Evolutionary conservation across 352 stramenopile species (phyloP).

Genomic region (Plasmopara viticola): DNA sequence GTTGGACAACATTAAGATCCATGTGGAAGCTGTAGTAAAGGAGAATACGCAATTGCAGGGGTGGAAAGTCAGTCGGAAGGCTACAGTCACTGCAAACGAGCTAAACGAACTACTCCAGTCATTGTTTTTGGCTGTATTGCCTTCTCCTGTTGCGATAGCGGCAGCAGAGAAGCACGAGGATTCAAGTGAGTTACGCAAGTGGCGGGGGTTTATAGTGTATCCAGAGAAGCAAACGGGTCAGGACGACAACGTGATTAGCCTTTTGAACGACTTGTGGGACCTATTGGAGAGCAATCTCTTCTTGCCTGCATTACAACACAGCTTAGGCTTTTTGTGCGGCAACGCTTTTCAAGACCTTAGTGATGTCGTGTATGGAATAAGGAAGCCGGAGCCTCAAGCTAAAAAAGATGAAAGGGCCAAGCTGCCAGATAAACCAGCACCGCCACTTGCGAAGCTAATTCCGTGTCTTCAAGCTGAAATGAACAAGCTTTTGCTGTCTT

Average conservation of each 20-base stretch:
- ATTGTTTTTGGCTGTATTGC: slow-evolving; percentile 54
- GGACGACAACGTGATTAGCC: slow-evolving; percentile 66
- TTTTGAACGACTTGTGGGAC: slow-evolving; percentile 80
- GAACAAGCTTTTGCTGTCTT: slow-evolving; percentile 55
- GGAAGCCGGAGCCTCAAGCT: slow-evolving; percentile 10
- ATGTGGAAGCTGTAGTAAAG: slow-evolving; percentile 52
- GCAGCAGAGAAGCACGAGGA: slow-evolving; percentile 27
- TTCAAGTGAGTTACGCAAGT: slow-evolving; percentile 30
- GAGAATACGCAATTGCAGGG: slow-evolving; percentile 49
- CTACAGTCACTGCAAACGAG: slow-evolving; percentile 56
- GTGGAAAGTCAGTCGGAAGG: slow-evolving; percentile 70
- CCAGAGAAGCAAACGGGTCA: slow-evolving; percentile 59
- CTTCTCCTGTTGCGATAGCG: slow-evolving; percentile 20
- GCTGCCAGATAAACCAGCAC: slow-evolving; percentile 34
- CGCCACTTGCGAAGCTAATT: slow-evolving; percentile 73
- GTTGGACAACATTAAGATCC: slow-evolving; percentile 44
- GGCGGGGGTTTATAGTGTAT: slow-evolving; percentile 72
- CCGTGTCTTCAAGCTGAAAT: slow-evolving; percentile 66
- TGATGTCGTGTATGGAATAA: slow-evolving; percentile 58
- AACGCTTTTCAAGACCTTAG: slow-evolving; percentile 80
- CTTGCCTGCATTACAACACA: slow-evolving; percentile 61
- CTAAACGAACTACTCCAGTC: slow-evolving; percentile 68
- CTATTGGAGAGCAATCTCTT: slow-evolving; percentile 77
- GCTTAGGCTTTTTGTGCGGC: slow-evolving; percentile 62
- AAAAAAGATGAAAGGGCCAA: slow-evolving; percentile 22